A percentile compares a stretch with the other conserved stretches of the same genome.
These are phyloP conservation scores for Wickerhamomyces sydowiorum DNA, from an alignment of 805 yeast species.

Conservation along the genomic window DNA sequence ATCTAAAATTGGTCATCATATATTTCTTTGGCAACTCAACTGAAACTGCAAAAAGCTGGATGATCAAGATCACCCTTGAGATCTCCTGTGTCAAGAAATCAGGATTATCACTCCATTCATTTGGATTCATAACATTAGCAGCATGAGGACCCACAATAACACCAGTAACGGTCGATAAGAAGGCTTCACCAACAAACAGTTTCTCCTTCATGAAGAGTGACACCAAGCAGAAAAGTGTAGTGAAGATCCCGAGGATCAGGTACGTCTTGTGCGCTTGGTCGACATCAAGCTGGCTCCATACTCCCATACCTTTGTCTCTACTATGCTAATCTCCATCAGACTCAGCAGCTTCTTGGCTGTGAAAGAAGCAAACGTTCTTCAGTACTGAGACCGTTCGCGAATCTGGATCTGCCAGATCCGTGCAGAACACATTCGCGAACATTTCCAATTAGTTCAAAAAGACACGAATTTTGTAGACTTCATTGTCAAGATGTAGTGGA, in stretches of 20 bases:
- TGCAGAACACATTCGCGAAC: neutral
- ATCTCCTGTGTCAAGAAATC: slow-evolving; percentile 80
- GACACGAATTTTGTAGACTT: neutral
- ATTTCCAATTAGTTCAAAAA: neutral
- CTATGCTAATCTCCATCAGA: no score
- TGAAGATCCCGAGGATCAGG: slow-evolving; percentile 80
- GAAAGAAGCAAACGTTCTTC: no score
- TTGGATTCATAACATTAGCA: slow-evolving; percentile 76
- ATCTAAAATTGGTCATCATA: slow-evolving; percentile 76
- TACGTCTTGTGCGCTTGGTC: slow-evolving; percentile 80
- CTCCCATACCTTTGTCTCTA: neutral
- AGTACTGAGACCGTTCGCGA: no score
- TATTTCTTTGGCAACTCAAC: slow-evolving; percentile 92
- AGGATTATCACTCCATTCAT: slow-evolving; percentile 70
- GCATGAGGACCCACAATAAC: slow-evolving; percentile 86
- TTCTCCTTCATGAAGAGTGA: slow-evolving; percentile 80
- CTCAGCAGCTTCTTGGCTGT: no score
- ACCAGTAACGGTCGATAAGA: slow-evolving; percentile 82
- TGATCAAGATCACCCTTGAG: slow-evolving; percentile 73
- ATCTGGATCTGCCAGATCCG: no score
- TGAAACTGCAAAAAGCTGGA: slow-evolving; percentile 91
- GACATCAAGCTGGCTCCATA: slow-evolving; percentile 14
- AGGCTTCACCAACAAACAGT: slow-evolving; percentile 86
- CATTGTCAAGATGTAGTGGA: no score
- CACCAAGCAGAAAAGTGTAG: slow-evolving; percentile 71